Evolutionary conservation across 805 yeast species (phyloP), one percentile per base, ranked within the genome.

Genomic region (Candida tammaniensis): DNA sequence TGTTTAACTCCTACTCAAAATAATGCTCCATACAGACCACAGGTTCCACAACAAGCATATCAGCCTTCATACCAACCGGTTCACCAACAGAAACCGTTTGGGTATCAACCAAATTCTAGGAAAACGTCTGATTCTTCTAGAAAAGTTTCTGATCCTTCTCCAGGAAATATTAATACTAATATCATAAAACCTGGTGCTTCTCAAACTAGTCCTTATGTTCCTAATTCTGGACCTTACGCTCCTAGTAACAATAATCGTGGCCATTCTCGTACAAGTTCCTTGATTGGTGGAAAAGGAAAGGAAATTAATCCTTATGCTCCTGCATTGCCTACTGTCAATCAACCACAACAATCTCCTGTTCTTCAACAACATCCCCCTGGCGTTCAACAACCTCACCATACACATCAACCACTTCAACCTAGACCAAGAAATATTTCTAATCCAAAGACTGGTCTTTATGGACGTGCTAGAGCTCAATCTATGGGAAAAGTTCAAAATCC

Each of bases 221-320:
- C 73, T 1, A 54, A 57, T 30, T 53, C 68, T 8, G 73, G 73
- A 6, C 73, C 71, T 3, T 67, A 67, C 38, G 72, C 65, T 6
- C 73, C 73, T 4, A 50, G 52, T 24, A 48, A 43, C 20, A 59
- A 59, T 41, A 47, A 50, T 23, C 55, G 57, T 30, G 52, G 61
- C 0, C 71, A 65, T 39, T 64, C 70, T 5, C 47, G 72, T 38
- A 61, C 66, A 3, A 59, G 57, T 40, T 65, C 72, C 1, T 48
- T 66, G 21, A 55, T 66, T 9, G 71, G 71, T 2, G 65, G 49
- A 6, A 61, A 52, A 31, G 65, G 67, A 3, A 66, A 58, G 38
- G 71, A 64, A 22, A 45, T 51, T 11, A 66, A 66, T 30, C 73
- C 72, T 2, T 65, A 66, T 35, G 70, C 70, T 6, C 70, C 70